Base-by-base conservation (phyloP, 192 early-diverging fungal genomes). In the Umbelopsis sp. region DNA sequence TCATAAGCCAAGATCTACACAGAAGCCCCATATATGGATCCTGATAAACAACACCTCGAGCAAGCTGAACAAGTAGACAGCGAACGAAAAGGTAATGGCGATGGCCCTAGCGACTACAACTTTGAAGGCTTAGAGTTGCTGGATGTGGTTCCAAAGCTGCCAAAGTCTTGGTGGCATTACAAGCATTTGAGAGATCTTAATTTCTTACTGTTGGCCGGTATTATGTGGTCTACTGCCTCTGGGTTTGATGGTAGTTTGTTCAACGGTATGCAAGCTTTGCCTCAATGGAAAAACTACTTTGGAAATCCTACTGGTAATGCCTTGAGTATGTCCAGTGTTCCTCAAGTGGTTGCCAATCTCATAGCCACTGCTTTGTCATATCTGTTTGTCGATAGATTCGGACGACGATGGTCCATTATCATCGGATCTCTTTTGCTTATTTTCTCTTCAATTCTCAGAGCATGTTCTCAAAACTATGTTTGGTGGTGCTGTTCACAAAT, bases 231-330 rank as follows among this genome's bases (percentile, higher is more conserved):
- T 4, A 54, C 52, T 20, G 26, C 52, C 8, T 25, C n/a, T 29
- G 52, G 52, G 20, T 54, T 25, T 29, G 52, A 54, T 54, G 52
- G 52, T 20, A 25, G 21, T 54, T 29, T 54, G 52, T 29, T 54
- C 52, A 54, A 54, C 20, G 52, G 52, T 29, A 25, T 54, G 52
- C 52, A 54, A 20, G 52, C 52, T 54, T 25, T 54, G 20, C n/a
- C 52, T n/a, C n/a, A n/a, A n/a, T n/a, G n/a, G n/a, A n/a, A n/a
- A n/a, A n/a, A n/a, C n/a, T n/a, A n/a, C n/a, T 54, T 54, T 29
- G 26, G 26, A 8, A 21, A 54, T 20, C 52, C 52, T 8, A 54
- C 52, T 29, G 52, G 52, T 54, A 29, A 29, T 8, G 21, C 52
- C 8, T 29, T 54, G n/a, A 29, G 52, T 54, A 29, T 29, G n/a